These are phyloP conservation scores for Clathrus columnatus DNA, from an alignment of 768 basidiomycete species.

Conservation along the genomic window DNA sequence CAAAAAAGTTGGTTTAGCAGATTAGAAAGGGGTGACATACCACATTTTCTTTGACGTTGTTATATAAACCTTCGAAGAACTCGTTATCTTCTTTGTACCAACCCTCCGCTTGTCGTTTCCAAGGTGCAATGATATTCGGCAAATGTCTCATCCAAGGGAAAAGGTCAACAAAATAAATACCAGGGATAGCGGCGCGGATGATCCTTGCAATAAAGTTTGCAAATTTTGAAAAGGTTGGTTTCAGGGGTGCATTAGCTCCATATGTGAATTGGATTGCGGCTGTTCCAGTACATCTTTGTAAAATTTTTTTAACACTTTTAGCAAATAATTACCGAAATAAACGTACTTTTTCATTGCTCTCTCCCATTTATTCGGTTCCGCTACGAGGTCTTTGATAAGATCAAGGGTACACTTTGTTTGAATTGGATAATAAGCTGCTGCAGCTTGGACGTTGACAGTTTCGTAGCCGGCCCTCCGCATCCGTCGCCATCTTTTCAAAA, in stretches of 20 bases:
- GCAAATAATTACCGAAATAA: not conserved
- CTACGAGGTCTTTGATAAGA: not conserved
- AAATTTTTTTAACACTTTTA: not conserved
- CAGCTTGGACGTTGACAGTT: not conserved
- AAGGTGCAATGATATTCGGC: slow-evolving; percentile 22
- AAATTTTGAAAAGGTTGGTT: not conserved
- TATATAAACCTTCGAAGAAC: slow-evolving; percentile 18
- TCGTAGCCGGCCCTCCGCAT: not conserved
- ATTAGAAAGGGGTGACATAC: not conserved
- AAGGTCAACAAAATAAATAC: slow-evolving; percentile 29
- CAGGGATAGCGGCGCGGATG: slow-evolving; percentile 27
- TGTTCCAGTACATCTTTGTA: not conserved
- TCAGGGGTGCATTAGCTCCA: not conserved
- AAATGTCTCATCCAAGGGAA: slow-evolving; percentile 27
- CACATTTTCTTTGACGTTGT: slow-evolving; percentile 6
- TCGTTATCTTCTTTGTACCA: slow-evolving; percentile 19
- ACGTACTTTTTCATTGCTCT: not conserved
- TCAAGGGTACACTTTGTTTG: not conserved
- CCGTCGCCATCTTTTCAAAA: not conserved
- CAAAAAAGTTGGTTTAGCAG: not conserved
- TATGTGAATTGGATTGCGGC: not conserved
- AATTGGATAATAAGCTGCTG: not conserved
- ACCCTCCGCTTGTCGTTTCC: slow-evolving; percentile 21
- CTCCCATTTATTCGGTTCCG: not conserved
- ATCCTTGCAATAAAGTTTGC: slow-evolving; percentile 20